These are phyloP conservation scores for Coemansia sp. DNA, from an alignment of 192 early-diverging fungal genomes.

Conservation along the genomic window DNA sequence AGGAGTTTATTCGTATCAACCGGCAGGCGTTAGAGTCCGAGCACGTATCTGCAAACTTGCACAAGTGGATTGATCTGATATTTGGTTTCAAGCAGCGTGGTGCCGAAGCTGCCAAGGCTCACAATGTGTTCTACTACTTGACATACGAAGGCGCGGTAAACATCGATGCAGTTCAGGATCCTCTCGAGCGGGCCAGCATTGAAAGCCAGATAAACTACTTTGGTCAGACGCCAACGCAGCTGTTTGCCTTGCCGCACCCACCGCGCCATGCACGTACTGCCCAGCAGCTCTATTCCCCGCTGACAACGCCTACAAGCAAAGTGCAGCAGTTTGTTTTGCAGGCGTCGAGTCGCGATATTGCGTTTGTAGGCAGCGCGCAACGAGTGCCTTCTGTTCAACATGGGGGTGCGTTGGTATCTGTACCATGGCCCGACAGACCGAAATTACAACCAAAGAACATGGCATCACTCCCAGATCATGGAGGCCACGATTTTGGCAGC, in stretches of 20 bases:
- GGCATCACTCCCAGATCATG: not conserved
- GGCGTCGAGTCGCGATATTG: slow-evolving; percentile 20
- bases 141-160: slow-evolving; percentile 97
- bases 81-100: slow-evolving; percentile 97
- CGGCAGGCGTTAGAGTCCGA: slow-evolving; percentile 76
- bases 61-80: slow-evolving; percentile 94
- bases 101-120: slow-evolving; percentile 71
- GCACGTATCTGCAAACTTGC: slow-evolving; percentile 81
- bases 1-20: slow-evolving; percentile 82
- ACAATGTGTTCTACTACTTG: slow-evolving; percentile 95
- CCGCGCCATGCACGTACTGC: slow-evolving; percentile 18
- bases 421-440: slow-evolving; percentile 13
- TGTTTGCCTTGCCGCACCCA: slow-evolving; percentile 86
- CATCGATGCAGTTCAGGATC: slow-evolving; percentile 83
- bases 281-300: slow-evolving; percentile 17
- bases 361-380: slow-evolving; percentile 29
- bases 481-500: not conserved
- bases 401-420: not conserved
- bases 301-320: slow-evolving; percentile 20
- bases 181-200: slow-evolving; percentile 81
- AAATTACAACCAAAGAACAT: not conserved
- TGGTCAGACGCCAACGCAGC: slow-evolving; percentile 90
- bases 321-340: slow-evolving; percentile 45
- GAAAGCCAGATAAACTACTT: slow-evolving; percentile 97
- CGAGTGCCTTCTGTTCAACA: not conserved